These are phyloP conservation scores for Eucommia ulmoides DNA, from an alignment of 257 asterid species.

Conservation along the genomic window DNA sequence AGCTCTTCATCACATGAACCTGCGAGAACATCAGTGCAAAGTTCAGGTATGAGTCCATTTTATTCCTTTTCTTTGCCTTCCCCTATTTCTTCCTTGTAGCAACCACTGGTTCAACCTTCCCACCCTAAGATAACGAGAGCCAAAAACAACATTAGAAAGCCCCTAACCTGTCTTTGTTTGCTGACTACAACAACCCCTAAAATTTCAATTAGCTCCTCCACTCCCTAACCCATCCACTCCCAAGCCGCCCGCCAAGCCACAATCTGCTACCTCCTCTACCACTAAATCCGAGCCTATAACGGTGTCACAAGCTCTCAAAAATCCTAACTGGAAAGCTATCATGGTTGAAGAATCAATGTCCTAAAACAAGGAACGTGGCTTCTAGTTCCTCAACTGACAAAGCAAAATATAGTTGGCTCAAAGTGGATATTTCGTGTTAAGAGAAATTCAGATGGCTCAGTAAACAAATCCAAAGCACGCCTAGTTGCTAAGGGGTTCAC, in stretches of 20 bases:
- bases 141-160: background rate
- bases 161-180: too few species aligned
- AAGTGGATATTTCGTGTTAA: background rate
- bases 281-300: background rate
- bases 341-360: background rate
- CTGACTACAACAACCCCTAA: too few species aligned
- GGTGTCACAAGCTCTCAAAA: background rate
- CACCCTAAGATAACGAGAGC: background rate
- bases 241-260: background rate
- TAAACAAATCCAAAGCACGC: background rate
- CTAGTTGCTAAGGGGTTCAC: background rate
- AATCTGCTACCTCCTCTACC: background rate
- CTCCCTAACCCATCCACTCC: background rate
- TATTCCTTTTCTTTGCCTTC: background rate
- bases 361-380: background rate
- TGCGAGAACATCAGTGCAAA: background rate
- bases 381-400: background rate
- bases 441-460: background rate
- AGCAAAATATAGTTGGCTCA: background rate
- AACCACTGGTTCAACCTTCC: background rate
- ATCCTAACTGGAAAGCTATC: background rate
- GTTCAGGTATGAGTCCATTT: background rate
- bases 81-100: background rate
- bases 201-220: too few species aligned
- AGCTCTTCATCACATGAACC: background rate